Base-by-base conservation (phyloP, 805 yeast genomes). In the Kodamaea neixiangensis region DNA sequence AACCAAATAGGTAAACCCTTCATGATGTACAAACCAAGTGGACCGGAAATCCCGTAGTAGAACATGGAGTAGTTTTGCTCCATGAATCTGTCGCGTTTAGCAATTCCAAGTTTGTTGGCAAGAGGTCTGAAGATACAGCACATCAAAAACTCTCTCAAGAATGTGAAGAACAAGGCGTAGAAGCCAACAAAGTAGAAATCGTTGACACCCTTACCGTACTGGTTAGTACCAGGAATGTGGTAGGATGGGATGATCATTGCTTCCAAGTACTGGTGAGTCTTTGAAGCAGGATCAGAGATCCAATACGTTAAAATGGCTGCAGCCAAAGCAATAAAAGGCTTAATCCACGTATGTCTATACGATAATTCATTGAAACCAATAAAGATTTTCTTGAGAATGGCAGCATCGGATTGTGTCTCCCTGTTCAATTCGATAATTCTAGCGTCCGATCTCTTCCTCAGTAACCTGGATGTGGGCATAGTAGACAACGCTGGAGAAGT, bases 1-100 rank as follows among this genome's bases (percentile, higher is more conserved):
- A 77, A 86, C 98, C 98, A 93, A 54, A 94, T 66, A 44, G 96
- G 96, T 40, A 87, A 80, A 45, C 79, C 74, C 10, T 64, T 61
- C 98, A 94, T 92, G 57, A 94, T 87, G 76, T 84, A 90, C 50
- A 94, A 72, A 1, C 99, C 99, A 51, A 86, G 76, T 0, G 97
- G 96, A 13, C 96, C 96, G 21, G 88, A 76, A 6, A 83, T 55
- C 10, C 92, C 87, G 64, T 86, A 91, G 71, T 94, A 94, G 53
- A 89, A 66, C 59, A 90, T 78, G 1, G 93, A 81, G 65, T 93
- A 94, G 6, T 91, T 79, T 73, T 94, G 99, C 69, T 94, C 99
- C 85, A 89, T 83, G 69, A 93, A 91, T 67, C 99, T 81, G 17
- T 76, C 75, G 52, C 76, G 78, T 49, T 71, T 71, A 37, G 57